phyloP scores from a whole-genome alignment of 805 yeast genomes.

The Kuraishia ogatae region DNA sequence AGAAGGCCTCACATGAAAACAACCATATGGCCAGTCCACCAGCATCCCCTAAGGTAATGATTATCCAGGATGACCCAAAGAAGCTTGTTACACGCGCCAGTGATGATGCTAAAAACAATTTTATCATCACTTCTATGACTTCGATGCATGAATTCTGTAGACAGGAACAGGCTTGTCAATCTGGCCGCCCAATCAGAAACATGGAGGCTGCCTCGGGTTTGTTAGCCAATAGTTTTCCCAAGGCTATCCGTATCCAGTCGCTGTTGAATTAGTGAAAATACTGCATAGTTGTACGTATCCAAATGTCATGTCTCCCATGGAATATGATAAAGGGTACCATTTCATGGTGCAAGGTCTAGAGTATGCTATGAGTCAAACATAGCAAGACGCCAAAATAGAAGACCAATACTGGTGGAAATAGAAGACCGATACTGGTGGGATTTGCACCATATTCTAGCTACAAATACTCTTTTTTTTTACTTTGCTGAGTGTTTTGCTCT shows the following conservation, averaged over 20 bases:
- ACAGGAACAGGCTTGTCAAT: background rate
- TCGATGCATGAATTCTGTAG: slow-evolving; percentile 9
- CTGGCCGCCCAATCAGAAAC: background rate
- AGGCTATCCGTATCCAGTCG: background rate
- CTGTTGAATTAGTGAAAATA: background rate
- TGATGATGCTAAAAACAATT: background rate
- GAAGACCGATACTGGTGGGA: too few relatives aligned
- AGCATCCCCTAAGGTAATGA: background rate
- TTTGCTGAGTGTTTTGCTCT: background rate
- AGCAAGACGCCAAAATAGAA: too few relatives aligned
- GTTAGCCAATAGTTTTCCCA: background rate
- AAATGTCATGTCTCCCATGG: too few relatives aligned
- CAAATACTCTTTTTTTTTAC: background rate
- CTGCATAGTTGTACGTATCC: background rate
- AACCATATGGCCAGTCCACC: background rate
- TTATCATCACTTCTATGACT: slow-evolving; percentile 6
- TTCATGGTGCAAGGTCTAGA: too few relatives aligned
- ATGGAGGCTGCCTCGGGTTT: background rate
- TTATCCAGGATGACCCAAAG: slow-evolving; percentile 1
- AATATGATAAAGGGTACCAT: too few relatives aligned
- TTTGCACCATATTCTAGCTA: background rate
- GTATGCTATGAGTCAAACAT: too few relatives aligned
- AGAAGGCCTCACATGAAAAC: background rate
- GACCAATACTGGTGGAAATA: background rate
- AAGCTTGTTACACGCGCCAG: background rate